These are phyloP conservation scores for Lathyrus aphaca DNA, from an alignment of 306 rosid genomes.

Conservation along the genomic window DNA sequence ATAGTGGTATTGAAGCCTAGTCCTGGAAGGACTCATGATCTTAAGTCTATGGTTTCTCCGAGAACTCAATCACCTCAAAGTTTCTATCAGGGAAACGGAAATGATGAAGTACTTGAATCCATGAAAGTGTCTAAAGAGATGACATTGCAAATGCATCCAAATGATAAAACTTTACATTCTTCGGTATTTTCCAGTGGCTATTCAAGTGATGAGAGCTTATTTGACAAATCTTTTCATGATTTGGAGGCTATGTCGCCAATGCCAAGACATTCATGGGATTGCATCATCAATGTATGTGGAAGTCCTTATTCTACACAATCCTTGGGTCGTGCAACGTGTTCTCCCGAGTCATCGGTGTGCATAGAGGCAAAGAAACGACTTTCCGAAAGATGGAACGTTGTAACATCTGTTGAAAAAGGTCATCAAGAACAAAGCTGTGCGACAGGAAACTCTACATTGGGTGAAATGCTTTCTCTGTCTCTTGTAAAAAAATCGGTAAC, in stretches of 20 bases:
- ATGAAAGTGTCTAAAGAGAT: slow-evolving; percentile 57
- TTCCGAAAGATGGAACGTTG: slow-evolving; percentile 89
- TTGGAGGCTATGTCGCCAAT: slow-evolving; percentile 73
- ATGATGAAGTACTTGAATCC: slow-evolving; percentile 55
- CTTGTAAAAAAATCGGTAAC: slow-evolving; percentile 58
- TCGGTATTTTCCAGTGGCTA: slow-evolving; percentile 78
- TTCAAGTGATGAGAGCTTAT: slow-evolving; percentile 83
- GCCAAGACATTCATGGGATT: slow-evolving; percentile 88
- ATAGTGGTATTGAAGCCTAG: slow-evolving; percentile 91
- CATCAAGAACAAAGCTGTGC: slow-evolving; percentile 62
- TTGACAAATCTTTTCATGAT: slow-evolving; percentile 71
- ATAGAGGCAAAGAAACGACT: slow-evolving; percentile 95
- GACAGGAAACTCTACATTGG: slow-evolving; percentile 76
- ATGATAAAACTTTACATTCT: slow-evolving; percentile 65
- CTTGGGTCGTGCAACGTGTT: slow-evolving; percentile 70
- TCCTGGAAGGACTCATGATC: slow-evolving; percentile 57
- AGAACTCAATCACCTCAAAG: slow-evolving; percentile 56
- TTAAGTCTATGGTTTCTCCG: slow-evolving; percentile 59
- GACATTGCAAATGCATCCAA: slow-evolving; percentile 48
- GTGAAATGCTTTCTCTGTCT: slow-evolving; percentile 92
- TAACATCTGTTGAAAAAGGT: slow-evolving; percentile 61
- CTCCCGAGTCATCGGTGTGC: slow-evolving; percentile 90
- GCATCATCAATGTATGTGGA: slow-evolving; percentile 53
- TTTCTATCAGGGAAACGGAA: slow-evolving; percentile 52
- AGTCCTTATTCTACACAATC: slow-evolving; percentile 78